Base-by-base conservation (phyloP, 768 basidiomycete genomes). In the Pulveroboletus sp. region DNA sequence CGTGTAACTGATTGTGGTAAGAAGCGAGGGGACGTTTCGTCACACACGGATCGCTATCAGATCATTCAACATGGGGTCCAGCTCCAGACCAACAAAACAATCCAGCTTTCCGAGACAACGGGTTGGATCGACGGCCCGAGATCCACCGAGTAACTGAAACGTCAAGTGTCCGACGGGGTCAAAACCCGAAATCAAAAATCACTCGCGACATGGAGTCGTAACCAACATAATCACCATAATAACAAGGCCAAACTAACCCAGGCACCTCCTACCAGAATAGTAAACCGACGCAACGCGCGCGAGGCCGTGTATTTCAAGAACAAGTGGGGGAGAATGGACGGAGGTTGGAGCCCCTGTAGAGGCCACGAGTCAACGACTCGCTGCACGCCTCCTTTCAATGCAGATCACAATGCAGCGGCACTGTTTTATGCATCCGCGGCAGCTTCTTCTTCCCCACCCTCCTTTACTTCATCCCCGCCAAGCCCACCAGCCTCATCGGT, bases 401-500 rank as follows among this genome's bases (percentile, higher is more conserved):
- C 23, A 42, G 54, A 54, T 57, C 36, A 41, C 29, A 47, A 63
- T 53, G 43, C 42, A n/a, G 30, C 62, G 63, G 62, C 10, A 55
- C 63, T 60, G 61, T 53, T 41, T 5, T 43, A n/a, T 19, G 30
- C 37, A 53, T 27, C 31, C 7, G 34, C 50, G 20, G 42, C 50
- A 20, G 39, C 49, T 53, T 55, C 51, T 46, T 56, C 54, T 52
- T 54, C 57, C 44, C 44, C 59, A 34, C 34, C 47, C 36, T 29
- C 47, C 37, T 8, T 49, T 40, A 45, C 39, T 50, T 65, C 59
- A 57, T 68, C 43, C 29, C 47, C 54, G 43, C 47, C 63, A 45
- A 27, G 36, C 36, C 31, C 60, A 47, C 39, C 51, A 37, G 43
- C 60, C 46, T 69, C 65, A 35, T 69, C 68, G 53, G 65, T 63